Conservation (phyloP, 306 rosid genomes). For the Amphicarpaea edgeworthii region DNA sequence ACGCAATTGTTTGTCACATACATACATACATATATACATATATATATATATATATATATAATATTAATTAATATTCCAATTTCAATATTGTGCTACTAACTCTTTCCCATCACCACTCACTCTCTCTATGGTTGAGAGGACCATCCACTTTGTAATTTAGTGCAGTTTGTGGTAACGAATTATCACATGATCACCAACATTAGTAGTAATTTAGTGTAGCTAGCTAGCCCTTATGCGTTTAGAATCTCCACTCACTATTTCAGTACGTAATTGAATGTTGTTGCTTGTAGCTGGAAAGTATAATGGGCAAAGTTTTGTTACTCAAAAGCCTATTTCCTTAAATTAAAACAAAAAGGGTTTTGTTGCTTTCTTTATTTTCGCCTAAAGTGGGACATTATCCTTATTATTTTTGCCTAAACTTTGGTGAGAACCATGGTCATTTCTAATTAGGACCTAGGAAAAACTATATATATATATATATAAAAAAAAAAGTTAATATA, state of each 20-base stretch:
- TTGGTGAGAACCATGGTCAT: not conserved
- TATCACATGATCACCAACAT: conserved; percentile 15
- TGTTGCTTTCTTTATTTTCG: not conserved
- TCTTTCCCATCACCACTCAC: conserved; percentile 47
- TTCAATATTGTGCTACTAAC: conserved; percentile 22
- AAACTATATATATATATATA: too few species aligned
- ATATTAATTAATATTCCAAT: conserved; percentile 11
- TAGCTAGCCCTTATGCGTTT: conserved; percentile 22
- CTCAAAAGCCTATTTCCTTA: conserved; percentile 17
- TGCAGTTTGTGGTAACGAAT: conserved; percentile 34
- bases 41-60: not conserved
- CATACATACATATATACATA: too few species aligned
- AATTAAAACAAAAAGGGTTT: not conserved
- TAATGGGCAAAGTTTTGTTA: not conserved
- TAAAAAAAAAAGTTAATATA: not conserved
- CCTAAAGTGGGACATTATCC: not conserved
- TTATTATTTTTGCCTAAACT: not conserved
- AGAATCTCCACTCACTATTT: conserved; percentile 41
- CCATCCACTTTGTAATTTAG: conserved; percentile 39
- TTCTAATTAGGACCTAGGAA: not conserved
- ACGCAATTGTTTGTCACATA: conserved; percentile 46
- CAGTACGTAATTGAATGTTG: not conserved
- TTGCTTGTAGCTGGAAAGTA: conserved; percentile 27
- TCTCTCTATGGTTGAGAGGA: conserved; percentile 45
- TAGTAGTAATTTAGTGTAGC: conserved; percentile 22